Evolutionary conservation across 164 flowering plant genomes (phyloP).

Genomic region (Paratinospora sagittata): DNA sequence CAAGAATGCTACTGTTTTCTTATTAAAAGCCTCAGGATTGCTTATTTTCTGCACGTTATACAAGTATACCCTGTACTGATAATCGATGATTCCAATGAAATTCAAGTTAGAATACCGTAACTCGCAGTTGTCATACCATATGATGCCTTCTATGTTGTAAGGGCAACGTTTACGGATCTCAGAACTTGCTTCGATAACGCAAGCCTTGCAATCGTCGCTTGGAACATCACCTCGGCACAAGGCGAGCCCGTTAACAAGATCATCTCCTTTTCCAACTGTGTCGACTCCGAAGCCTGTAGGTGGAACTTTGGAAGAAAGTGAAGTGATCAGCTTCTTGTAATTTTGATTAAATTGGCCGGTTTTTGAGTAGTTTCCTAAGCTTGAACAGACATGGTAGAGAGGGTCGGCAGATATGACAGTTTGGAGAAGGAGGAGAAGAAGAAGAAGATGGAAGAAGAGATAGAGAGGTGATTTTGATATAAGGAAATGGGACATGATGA

Average conservation of each 20-base stretch:
- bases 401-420: slow-evolving; percentile 1
- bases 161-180: slow-evolving; percentile 32
- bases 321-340: slow-evolving; percentile 17
- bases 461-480: too few relatives aligned
- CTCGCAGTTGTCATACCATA: slow-evolving; percentile 45
- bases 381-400: slow-evolving; percentile 23
- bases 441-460: slow-evolving; percentile 12
- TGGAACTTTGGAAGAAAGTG: slow-evolving; percentile 24
- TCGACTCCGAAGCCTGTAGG: slow-evolving; percentile 20
- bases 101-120: slow-evolving; percentile 28
- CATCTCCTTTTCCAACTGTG: slow-evolving; percentile 3
- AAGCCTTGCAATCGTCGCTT: slow-evolving; percentile 26
- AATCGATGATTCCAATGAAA: slow-evolving; percentile 32
- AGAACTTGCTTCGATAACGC: slow-evolving; percentile 19
- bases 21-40: slow-evolving; percentile 25
- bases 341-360: slow-evolving; percentile 17
- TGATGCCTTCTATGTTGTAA: slow-evolving; percentile 24
- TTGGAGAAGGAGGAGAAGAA: slow-evolving; percentile 12
- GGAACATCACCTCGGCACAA: slow-evolving; percentile 47
- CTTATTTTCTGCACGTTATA: slow-evolving; percentile 23
- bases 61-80: slow-evolving; percentile 24
- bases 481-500: too few relatives aligned
- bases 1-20: slow-evolving; percentile 17
- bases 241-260: slow-evolving; percentile 20
- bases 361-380: slow-evolving; percentile 10